phyloP scores from a whole-genome alignment of 768 basidiomycete species.

The Hygrophoropsis aurantiaca region DNA sequence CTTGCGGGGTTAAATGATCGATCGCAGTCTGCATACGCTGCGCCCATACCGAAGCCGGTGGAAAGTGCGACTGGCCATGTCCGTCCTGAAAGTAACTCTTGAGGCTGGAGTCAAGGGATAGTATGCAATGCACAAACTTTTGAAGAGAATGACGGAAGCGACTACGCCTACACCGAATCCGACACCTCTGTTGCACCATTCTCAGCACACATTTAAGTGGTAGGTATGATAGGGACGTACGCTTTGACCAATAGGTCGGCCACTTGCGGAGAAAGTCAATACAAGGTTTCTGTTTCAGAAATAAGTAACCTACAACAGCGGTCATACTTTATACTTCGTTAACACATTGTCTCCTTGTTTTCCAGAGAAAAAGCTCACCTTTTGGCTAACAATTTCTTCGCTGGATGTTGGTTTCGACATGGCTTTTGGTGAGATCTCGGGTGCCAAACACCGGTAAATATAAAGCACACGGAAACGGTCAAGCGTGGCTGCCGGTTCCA shows the following conservation, averaged over 20 bases:
- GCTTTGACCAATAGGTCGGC: constrained; percentile 86
- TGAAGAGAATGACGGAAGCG: constrained; percentile 88
- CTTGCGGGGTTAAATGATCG: constrained; percentile 90
- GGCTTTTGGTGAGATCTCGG: constrained; percentile 13
- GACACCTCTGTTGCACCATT: constrained; percentile 56
- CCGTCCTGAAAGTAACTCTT: constrained; percentile 54
- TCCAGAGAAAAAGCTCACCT: constrained; percentile 57
- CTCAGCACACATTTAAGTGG: constrained; percentile 9
- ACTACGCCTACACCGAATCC: constrained; percentile 89
- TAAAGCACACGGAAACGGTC: neutral
- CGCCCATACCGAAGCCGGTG: constrained; percentile 84
- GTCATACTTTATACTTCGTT: constrained; percentile 87
- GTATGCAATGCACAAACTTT: constrained; percentile 56
- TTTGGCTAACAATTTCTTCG: constrained; percentile 88
- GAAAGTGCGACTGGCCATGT: constrained; percentile 89
- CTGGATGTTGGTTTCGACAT: constrained; percentile 74
- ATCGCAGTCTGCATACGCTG: constrained; percentile 91
- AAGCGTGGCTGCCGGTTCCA: neutral
- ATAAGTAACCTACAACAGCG: constrained; percentile 67
- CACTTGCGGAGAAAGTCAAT: constrained; percentile 39
- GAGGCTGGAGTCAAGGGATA: neutral
- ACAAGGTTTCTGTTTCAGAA: constrained; percentile 8
- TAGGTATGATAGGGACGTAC: constrained; percentile 42
- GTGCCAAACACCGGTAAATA: constrained; percentile 25
- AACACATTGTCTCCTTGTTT: too few relatives aligned